Evolutionary conservation across 1,284 basidiomycete species (phyloP), one percentile per base, ranked within the genome.

Genomic region (Farysia itapuensis): DNA sequence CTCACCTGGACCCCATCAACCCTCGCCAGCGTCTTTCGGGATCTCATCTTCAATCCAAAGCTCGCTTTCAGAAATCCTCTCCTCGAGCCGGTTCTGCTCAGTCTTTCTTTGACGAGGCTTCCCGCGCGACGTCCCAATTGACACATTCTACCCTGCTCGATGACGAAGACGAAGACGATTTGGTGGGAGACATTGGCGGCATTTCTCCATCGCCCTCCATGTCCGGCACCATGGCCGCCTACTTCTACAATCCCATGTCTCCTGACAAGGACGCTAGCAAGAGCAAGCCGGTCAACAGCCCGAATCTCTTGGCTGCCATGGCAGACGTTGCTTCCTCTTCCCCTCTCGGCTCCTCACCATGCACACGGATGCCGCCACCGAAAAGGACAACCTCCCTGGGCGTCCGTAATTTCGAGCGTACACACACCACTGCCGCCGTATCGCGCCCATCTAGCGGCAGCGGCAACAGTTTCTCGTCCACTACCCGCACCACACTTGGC

Each of bases 181-280:
- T 25, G n/a, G 35, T 25, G 9, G 23, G 15, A 6, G 35, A 49
- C 26, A 11, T 16, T 16, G 9, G 18, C 11, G 8, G 8, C 8
- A 9, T 33, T 33, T 63, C 65, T 5, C 65, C 67, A 5, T 54
- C 59, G 3, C 51, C 67, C 2, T 53, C 65, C 11, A 11, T 45
- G 6, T 42, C 47, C 2, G 61, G 54, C 3, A 38, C 52, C 29
- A 65, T 74, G 43, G 67, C 58, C 14, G 53, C 43, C 42, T 74
- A 69, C 52, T 74, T 74, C 36, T 70, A 54, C 42, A 53, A 72
- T 21, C 71, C 71, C 1, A 34, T 67, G 28, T 72, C 70, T 11
- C 71, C 71, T 13, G 54, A 72, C 31, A 59, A 63, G 47, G 43
- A 43, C 16, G 49, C 21, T 7, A 33, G 35, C 29, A 39, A 41